Conservation (phyloP, 2,329 filamentous ascomycete species). For the Monosporascus ibericus region DNA sequence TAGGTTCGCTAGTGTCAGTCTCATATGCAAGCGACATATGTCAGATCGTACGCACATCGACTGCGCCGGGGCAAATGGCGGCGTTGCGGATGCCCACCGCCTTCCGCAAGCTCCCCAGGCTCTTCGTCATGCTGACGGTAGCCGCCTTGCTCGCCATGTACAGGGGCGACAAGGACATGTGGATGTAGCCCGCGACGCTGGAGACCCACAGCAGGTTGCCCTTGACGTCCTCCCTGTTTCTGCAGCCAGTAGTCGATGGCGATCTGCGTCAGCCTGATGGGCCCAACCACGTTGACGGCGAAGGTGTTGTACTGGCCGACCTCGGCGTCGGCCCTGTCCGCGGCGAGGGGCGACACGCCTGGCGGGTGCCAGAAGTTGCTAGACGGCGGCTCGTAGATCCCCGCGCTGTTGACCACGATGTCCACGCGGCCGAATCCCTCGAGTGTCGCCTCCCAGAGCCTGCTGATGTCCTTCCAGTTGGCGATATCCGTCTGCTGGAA, state of each 20-base stretch:
- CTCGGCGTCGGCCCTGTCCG: slow-evolving; percentile 10
- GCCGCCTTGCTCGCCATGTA: slow-evolving; percentile 25
- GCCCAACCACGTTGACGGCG: slow-evolving; percentile 15
- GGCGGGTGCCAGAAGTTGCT: slow-evolving; percentile 17
- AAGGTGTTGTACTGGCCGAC: slow-evolving; percentile 14
- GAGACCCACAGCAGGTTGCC: slow-evolving; percentile 22
- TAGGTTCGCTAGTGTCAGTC: too few species aligned
- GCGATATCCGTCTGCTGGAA: slow-evolving; percentile 13
- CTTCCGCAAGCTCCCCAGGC: too few species aligned
- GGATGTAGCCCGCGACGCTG: slow-evolving; percentile 24
- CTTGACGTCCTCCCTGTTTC: slow-evolving; percentile 11
- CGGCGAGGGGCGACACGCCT: slow-evolving; percentile 9
- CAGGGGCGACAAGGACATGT: slow-evolving; percentile 21
- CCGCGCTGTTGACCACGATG: slow-evolving; percentile 11
- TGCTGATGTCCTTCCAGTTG: slow-evolving; percentile 22
- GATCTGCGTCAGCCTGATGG: slow-evolving; percentile 18
- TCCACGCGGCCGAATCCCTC: slow-evolving; percentile 13
- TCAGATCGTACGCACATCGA: too few species aligned
- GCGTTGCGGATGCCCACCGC: too few species aligned
- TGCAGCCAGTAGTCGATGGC: slow-evolving; percentile 24
- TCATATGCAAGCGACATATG: too few species aligned
- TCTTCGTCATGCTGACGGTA: slow-evolving; percentile 7
- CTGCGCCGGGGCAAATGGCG: too few species aligned
- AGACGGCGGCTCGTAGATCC: slow-evolving; percentile 15
- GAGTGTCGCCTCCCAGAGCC: slow-evolving; percentile 12